Evolutionary conservation across 208 protist genomes (phyloP).

Genomic region (Trichomonas tenax): DNA sequence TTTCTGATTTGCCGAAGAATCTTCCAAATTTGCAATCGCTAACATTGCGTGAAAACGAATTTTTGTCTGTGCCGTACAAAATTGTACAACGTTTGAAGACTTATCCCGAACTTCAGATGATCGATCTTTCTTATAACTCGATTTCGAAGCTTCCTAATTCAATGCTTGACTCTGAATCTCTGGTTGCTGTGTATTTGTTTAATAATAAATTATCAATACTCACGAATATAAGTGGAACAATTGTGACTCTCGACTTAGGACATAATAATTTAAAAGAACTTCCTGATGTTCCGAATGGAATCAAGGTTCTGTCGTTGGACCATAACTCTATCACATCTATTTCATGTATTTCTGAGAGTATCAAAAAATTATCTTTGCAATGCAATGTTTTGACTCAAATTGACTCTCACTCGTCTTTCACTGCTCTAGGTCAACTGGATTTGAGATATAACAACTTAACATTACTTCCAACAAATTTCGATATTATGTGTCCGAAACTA

Average conservation of each 20-base stretch:
- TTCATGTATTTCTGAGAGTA: not conserved
- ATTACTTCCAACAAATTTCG: not conserved
- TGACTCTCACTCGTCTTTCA: not conserved
- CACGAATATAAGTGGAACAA: not conserved
- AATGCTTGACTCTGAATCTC: not conserved
- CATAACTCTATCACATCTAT: not conserved
- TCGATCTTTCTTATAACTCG: not conserved
- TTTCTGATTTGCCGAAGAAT: not conserved
- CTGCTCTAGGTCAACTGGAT: not conserved
- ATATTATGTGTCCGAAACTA: not conserved
- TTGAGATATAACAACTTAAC: not conserved
- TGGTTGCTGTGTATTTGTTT: not conserved
- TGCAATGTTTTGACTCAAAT: not conserved
- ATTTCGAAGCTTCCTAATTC: not conserved
- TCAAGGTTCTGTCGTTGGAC: not conserved
- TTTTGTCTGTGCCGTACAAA: not conserved
- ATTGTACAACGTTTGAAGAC: not conserved
- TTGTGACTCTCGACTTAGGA: not conserved
- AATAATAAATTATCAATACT: not conserved
- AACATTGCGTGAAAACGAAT: not conserved
- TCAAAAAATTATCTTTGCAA: not conserved
- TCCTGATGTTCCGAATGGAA: not conserved
- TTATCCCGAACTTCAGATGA: not conserved
- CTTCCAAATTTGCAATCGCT: not conserved
- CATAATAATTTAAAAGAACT: not conserved